phyloP scores from a whole-genome alignment of 441 rosid species.

The Arabidopsis hybrid region DNA sequence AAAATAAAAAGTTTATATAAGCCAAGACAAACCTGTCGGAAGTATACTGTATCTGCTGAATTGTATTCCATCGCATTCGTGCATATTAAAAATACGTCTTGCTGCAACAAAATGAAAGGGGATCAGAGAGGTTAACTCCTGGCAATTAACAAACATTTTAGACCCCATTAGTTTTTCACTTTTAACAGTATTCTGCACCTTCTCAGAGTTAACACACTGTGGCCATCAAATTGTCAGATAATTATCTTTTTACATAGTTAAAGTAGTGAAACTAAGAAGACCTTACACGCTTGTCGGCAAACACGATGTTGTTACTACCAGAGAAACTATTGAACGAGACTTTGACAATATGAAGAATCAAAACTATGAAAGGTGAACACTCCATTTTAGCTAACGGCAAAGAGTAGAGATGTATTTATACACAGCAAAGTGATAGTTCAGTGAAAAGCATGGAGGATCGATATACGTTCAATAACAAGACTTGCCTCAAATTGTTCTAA shows the following conservation, averaged over 20 bases:
- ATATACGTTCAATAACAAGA: constrained; percentile 1
- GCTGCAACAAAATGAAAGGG: constrained; percentile 46
- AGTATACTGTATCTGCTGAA: constrained; percentile 67
- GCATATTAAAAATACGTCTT: constrained; percentile 64
- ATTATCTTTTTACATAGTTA: not conserved
- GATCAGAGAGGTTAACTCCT: constrained; percentile 8
- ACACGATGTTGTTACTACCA: not conserved
- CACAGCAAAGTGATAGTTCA: not conserved
- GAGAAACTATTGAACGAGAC: constrained; percentile 18
- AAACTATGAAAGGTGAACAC: not conserved
- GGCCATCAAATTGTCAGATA: not conserved
- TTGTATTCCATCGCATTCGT: constrained; percentile 75
- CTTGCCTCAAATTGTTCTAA: constrained; percentile 65
- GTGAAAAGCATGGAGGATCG: constrained; percentile 10
- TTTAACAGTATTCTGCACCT: not conserved
- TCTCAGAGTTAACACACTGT: not conserved
- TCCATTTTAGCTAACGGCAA: constrained; percentile 6
- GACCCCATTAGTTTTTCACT: not conserved
- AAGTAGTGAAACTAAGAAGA: not conserved
- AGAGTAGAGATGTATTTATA: not conserved
- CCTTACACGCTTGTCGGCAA: not conserved
- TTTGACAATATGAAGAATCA: not conserved
- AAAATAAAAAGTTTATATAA: constrained; percentile 11
- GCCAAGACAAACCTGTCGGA: constrained; percentile 59
- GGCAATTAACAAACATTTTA: not conserved